Evolutionary conservation across 2,329 filamentous ascomycete species (phyloP), one percentile per base, ranked within the genome.

Genomic region (Exophiala alcalophila): DNA sequence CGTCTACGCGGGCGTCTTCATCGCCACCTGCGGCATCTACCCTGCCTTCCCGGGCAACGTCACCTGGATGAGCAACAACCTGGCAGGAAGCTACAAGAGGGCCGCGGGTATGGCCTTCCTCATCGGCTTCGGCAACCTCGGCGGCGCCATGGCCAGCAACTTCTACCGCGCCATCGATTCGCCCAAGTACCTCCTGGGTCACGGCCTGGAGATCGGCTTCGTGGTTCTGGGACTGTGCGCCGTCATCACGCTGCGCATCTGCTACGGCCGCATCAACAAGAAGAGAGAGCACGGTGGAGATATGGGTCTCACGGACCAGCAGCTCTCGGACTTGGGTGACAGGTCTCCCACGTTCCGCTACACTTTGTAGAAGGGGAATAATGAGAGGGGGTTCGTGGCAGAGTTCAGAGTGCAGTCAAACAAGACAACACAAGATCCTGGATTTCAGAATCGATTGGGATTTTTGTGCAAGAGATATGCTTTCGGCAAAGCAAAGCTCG

Each of bases 141-240:
- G 48, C 11, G 48, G 45, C 65, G 82, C 81, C 1, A 83, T 86
- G 75, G 79, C 81, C 0, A 81, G 80, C 4, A 86, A 86, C 56
- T 85, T 86, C 55, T 87, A 86, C 55, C 73, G 81, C 8, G 45
- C 60, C 0, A 55, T 64, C 34, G 73, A 77, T 50, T 61, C 64
- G 2, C 74, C 74, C 0, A 64, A 65, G 14, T 78, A 76, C 45
- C 61, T 68, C 4, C 65, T 76, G 2, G 74, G 73, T 0, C 73
- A 77, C 52, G 64, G 67, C 2, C 59, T 76, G 9, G 73, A 75
- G 37, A 66, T 77, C 10, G 72, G 63, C 0, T 76, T 77, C 35
- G 68, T 73, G 15, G 57, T 62, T 2, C 61, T 65, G 3, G 73
- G 73, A 9, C 64, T 76, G 15, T 48, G 70, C 21, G 70, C 70